phyloP scores from a whole-genome alignment of 768 basidiomycete genomes.

The Boletus tomentosulus region DNA sequence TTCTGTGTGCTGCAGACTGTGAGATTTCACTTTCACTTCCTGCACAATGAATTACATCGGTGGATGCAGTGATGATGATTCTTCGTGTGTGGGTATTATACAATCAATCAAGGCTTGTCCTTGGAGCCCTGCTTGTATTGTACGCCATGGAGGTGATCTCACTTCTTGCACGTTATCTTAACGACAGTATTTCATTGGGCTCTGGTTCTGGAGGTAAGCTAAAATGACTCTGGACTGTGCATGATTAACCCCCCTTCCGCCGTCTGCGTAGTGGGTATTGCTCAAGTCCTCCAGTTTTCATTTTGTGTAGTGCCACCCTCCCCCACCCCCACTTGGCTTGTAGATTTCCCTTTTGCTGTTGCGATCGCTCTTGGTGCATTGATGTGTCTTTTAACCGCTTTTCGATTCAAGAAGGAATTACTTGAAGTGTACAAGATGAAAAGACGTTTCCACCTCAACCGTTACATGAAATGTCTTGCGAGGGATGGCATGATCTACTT shows the following conservation, averaged over 20 bases:
- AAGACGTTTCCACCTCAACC: background rate
- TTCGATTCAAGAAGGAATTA: background rate
- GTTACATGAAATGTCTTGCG: background rate
- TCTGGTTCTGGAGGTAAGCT: background rate
- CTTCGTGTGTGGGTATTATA: constrained; percentile 5
- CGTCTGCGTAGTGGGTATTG: background rate
- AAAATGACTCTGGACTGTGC: background rate
- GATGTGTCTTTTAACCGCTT: background rate
- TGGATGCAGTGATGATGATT: background rate
- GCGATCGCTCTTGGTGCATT: background rate
- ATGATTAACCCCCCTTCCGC: background rate
- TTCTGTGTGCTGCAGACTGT: background rate
- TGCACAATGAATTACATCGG: background rate
- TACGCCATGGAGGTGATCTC: background rate
- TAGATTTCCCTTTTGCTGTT: background rate
- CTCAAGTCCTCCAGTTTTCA: background rate
- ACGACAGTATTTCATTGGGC: background rate
- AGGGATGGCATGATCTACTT: background rate
- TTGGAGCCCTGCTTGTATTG: background rate
- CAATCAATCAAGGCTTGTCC: background rate
- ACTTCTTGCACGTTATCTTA: background rate
- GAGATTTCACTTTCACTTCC: background rate
- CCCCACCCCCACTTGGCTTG: background rate
- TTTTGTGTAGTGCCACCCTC: background rate
- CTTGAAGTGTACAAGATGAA: background rate